These are phyloP conservation scores for Cordyceps fumosorosea DNA, from an alignment of 2,329 filamentous ascomycete genomes.

Conservation along the genomic window DNA sequence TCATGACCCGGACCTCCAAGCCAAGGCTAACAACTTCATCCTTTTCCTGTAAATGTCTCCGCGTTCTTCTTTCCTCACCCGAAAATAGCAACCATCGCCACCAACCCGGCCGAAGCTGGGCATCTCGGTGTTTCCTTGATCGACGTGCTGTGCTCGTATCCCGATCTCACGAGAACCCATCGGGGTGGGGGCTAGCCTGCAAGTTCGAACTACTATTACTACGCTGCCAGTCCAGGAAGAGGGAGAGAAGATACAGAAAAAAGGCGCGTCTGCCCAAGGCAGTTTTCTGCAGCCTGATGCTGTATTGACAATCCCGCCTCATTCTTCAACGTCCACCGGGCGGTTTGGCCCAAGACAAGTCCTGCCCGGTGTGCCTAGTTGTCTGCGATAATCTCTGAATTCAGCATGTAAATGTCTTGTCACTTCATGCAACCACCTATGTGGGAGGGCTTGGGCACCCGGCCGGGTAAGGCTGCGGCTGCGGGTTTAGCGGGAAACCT, in stretches of 20 bases:
- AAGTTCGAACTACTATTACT: too few species aligned
- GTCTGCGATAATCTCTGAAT: neutral
- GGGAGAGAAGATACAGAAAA: too few species aligned
- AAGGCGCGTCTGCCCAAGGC: too few species aligned
- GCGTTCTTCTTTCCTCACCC: neutral
- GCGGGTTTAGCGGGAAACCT: neutral
- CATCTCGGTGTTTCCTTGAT: neutral
- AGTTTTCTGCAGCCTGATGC: too few species aligned
- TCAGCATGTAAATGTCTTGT: neutral
- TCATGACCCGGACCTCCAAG: neutral
- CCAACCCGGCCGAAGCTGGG: neutral
- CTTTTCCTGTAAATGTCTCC: neutral
- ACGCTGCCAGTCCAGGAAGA: too few species aligned
- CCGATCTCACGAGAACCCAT: neutral
- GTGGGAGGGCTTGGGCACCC: neutral
- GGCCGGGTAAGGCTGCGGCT: neutral
- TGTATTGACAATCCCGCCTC: too few species aligned
- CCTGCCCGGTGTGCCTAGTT: too few species aligned
- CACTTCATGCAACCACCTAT: neutral
- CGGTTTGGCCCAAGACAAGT: too few species aligned
- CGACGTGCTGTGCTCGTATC: constrained; percentile 1
- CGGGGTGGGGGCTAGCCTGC: neutral
- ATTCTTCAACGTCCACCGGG: too few species aligned
- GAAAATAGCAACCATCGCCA: neutral
- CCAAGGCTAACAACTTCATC: neutral